These are phyloP conservation scores for Solanum sitiens DNA, from an alignment of 257 asterid species.

Conservation along the genomic window DNA sequence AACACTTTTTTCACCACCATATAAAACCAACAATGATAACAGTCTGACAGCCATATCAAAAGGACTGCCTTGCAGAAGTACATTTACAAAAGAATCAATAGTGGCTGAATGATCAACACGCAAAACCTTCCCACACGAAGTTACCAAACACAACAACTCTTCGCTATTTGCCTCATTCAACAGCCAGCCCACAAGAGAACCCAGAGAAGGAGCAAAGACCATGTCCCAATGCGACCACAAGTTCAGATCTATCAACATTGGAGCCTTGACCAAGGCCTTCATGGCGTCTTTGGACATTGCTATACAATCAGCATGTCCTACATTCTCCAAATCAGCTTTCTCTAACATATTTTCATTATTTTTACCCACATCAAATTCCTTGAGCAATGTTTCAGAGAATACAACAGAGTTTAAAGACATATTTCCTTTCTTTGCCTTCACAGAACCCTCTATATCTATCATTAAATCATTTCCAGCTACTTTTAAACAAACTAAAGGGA, in stretches of 20 bases:
- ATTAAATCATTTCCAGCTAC: conserved; percentile 21
- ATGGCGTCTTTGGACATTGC: conserved; percentile 60
- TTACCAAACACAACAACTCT: conserved; percentile 66
- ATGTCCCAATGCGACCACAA: conserved; percentile 87
- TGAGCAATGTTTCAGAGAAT: conserved; percentile 65
- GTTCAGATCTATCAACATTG: conserved; percentile 69
- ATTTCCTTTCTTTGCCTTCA: conserved; percentile 25
- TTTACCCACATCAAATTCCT: conserved; percentile 9
- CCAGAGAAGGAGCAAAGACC: conserved; percentile 77
- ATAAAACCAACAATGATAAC: conserved; percentile 57
- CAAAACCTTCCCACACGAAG: conserved; percentile 64
- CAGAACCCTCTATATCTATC: conserved; percentile 16
- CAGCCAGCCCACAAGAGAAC: conserved; percentile 78
- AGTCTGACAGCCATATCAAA: conserved; percentile 67
- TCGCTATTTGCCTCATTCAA: conserved; percentile 54
- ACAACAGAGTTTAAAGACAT: conserved; percentile 33
- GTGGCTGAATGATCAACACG: conserved; percentile 77
- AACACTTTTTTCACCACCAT: conserved; percentile 68
- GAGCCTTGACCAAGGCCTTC: conserved; percentile 58
- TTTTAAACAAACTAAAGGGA: conserved; percentile 67
- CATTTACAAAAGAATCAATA: conserved; percentile 56
- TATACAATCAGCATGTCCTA: conserved; percentile 14
- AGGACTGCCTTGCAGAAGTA: conserved; percentile 43
- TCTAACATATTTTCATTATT: conserved; percentile 20
- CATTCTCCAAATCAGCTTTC: conserved; percentile 9